Conservation (phyloP, 2,329 filamentous ascomycete species). For the Sphaerulina vaccinii region DNA sequence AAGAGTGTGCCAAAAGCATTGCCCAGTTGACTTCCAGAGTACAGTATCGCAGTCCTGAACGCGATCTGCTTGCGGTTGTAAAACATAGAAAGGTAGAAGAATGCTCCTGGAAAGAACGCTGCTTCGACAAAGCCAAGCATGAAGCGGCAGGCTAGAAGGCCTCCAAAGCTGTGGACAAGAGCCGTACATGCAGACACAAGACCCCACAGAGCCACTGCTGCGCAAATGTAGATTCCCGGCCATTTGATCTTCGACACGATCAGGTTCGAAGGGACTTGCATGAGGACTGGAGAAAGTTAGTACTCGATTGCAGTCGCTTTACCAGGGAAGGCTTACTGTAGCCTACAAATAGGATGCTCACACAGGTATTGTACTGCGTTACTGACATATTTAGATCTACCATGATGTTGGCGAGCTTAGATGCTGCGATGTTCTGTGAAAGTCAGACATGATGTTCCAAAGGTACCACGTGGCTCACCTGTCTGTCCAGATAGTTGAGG, state of each 20-base stretch:
- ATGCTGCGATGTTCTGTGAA: conserved; percentile 27
- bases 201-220: conserved; percentile 37
- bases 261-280: conserved; percentile 46
- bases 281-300: conserved; percentile 33
- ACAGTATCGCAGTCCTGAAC: conserved; percentile 40
- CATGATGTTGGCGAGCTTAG: conserved; percentile 29
- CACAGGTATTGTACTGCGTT: conserved; percentile 27
- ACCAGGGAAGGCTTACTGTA: conserved; percentile 19
- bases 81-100: conserved; percentile 45
- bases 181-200: conserved; percentile 38
- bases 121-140: conserved; percentile 40
- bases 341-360: conserved; percentile 30
- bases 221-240: conserved; percentile 45
- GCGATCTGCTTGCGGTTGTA: conserved; percentile 44
- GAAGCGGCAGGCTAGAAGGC: conserved; percentile 37
- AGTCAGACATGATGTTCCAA: too few relatives aligned
- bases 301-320: neutral
- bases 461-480: too few relatives aligned
- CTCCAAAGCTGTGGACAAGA: conserved; percentile 36
- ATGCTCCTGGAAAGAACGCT: conserved; percentile 37
- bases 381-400: conserved; percentile 22
- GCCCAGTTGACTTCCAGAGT: conserved; percentile 36
- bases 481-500: conserved; percentile 34
- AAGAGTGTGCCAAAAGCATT: conserved; percentile 31
- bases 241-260: conserved; percentile 43